Evolutionary conservation across 306 rosid genomes (phyloP).

Genomic region (Luffa acutangula): DNA sequence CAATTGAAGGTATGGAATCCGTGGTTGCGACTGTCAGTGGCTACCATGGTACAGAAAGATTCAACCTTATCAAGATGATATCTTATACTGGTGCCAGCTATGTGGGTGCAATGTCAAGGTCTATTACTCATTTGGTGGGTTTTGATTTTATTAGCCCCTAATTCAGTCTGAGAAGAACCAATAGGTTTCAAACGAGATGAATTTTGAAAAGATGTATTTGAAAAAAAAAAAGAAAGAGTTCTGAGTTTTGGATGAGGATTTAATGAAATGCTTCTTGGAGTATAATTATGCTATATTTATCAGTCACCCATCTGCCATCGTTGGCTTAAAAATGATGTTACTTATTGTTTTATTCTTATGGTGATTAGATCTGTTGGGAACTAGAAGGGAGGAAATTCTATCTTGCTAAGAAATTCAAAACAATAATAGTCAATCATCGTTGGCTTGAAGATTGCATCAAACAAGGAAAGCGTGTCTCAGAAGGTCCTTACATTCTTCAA

Average conservation of each 20-base stretch:
- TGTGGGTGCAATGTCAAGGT: conserved; percentile 58
- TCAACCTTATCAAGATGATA: conserved; percentile 67
- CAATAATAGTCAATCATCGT: conserved; percentile 48
- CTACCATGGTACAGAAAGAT: conserved; percentile 56
- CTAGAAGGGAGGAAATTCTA: conserved; percentile 57
- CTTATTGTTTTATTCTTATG: background rate
- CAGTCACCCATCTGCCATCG: background rate
- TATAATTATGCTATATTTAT: background rate
- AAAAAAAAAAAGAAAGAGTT: background rate
- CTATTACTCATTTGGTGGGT: conserved; percentile 72
- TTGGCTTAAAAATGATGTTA: background rate
- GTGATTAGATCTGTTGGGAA: conserved; percentile 60
- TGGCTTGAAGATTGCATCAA: conserved; percentile 86
- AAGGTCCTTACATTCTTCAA: conserved; percentile 42
- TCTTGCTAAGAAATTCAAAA: conserved; percentile 41
- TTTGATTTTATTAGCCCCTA: background rate
- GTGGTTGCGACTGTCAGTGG: conserved; percentile 82
- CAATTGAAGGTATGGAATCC: conserved; percentile 55
- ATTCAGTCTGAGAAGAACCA: background rate
- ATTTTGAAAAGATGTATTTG: background rate
- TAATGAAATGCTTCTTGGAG: background rate
- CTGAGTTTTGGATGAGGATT: background rate
- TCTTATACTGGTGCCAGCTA: conserved; percentile 51
- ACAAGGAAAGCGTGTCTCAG: conserved; percentile 60
- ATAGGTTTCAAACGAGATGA: background rate